Conservation (phyloP, 2,329 filamentous ascomycete species). For the Dothistroma septosporum region DNA sequence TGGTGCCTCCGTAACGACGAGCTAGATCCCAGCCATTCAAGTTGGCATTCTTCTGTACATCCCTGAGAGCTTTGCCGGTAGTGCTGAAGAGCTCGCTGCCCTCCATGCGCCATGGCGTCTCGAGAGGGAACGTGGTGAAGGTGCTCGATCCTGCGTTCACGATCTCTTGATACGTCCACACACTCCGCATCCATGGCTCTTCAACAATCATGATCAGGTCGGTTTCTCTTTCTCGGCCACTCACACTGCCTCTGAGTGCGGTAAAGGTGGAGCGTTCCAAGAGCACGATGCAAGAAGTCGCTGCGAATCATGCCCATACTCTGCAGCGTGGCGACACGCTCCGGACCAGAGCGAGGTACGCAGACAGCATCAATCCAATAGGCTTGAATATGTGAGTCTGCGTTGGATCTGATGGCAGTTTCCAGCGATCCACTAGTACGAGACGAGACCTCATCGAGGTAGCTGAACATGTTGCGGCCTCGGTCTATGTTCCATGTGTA, state of each 20-base stretch:
- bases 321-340: not conserved
- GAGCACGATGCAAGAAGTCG: not conserved
- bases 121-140: not conserved
- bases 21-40: not conserved
- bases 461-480: not conserved
- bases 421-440: not conserved
- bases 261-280: not conserved
- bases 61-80: not conserved
- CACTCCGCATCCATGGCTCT: not conserved
- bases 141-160: not conserved
- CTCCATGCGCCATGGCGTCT: not conserved
- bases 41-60: not conserved
- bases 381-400: not conserved
- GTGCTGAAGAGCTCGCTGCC: not conserved
- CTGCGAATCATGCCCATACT: not conserved
- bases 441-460: not conserved
- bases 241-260: not conserved
- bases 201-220: not conserved
- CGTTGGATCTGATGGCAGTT: not conserved
- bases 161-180: conserved; percentile 2
- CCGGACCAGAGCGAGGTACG: not conserved
- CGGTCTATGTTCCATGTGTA: not conserved
- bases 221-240: not conserved
- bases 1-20: not conserved
- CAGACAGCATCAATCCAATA: not conserved